These are phyloP conservation scores for Scleroderma citrinum DNA, from an alignment of 768 basidiomycete species.

Conservation along the genomic window DNA sequence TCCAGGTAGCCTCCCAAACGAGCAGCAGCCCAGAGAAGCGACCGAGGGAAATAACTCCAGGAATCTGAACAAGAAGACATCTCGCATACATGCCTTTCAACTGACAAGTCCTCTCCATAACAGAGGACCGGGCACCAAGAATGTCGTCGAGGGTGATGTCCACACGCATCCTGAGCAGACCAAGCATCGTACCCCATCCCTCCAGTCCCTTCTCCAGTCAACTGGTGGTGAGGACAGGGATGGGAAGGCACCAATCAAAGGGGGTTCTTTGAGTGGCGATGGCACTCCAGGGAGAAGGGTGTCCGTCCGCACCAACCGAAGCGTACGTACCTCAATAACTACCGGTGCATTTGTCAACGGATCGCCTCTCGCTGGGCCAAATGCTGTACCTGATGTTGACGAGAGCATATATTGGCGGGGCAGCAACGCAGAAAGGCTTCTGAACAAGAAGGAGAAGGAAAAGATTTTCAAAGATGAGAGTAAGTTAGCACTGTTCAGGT, in stretches of 20 bases:
- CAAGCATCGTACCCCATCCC: constrained; percentile 9
- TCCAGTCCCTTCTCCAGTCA: constrained; percentile 20
- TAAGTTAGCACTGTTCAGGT: constrained; percentile 21
- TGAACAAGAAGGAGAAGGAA: constrained; percentile 46
- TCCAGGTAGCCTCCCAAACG: not conserved
- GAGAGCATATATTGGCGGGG: constrained; percentile 36
- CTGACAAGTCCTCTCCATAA: not conserved
- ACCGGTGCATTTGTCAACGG: constrained; percentile 45
- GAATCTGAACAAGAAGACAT: not conserved
- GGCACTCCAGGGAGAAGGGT: constrained; percentile 9
- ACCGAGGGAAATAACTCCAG: not conserved
- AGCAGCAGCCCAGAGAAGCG: not conserved
- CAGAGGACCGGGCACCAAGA: not conserved
- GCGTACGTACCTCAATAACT: constrained; percentile 9
- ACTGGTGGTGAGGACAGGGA: constrained; percentile 3
- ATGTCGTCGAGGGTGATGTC: not conserved
- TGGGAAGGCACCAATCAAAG: not conserved
- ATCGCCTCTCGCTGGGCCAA: constrained; percentile 46
- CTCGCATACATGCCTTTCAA: not conserved
- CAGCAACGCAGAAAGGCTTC: constrained; percentile 40
- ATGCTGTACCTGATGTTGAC: constrained; percentile 37
- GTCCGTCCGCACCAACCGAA: constrained; percentile 20
- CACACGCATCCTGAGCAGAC: not conserved
- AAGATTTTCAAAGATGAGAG: constrained; percentile 50
- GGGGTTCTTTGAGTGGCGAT: not conserved